Evolutionary conservation across 2,329 filamentous ascomycete species (phyloP), one percentile per base, ranked within the genome.

Genomic region (Curvularia spicifera): DNA sequence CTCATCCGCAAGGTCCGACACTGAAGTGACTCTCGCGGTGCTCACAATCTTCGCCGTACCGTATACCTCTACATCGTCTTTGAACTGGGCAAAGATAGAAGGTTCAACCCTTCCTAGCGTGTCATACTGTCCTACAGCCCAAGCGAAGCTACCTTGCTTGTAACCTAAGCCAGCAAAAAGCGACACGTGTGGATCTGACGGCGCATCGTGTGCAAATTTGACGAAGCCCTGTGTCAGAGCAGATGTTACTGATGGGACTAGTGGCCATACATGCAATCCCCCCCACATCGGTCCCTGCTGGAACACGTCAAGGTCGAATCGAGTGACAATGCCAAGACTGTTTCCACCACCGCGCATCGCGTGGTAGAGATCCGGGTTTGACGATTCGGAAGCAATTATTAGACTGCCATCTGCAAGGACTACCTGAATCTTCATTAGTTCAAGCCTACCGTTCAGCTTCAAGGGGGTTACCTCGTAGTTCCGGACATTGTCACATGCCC

Each of bases 341-440:
- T 60, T 64, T 2, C 63, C 62, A 2, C 68, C 70, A 20, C 76
- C 75, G 13, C 73, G 71, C n/a, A 77, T 60, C 1, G 73, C 74
- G 39, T 59, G 66, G 64, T 74, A 78, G 6, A 79, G 74, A 40
- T 81, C 78, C 1, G 56, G 46, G 53, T 79, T 75, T 22, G 72
- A 35, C 37, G 65, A 57, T 2, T 67, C 69, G 18, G 69, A 68
- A 15, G 53, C 59, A n/a, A 13, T 51, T 4, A 54, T 20, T n/a
- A 60, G 20, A 10, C 28, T 28, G 5, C 61, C 64, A 35, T 53
- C 61, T 6, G 59, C 59, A 26, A 76, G 71, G 7, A 61, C 63
- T 3, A 53, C 28, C 39, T 52, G 2, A 0, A n/a, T 3, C 5
- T 4, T 7, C 7, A 20, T 45, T 28, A 51, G 24, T 10, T 0